These are phyloP conservation scores for Thelonectria blattea DNA, from an alignment of 2,329 filamentous ascomycete genomes.

Conservation along the genomic window DNA sequence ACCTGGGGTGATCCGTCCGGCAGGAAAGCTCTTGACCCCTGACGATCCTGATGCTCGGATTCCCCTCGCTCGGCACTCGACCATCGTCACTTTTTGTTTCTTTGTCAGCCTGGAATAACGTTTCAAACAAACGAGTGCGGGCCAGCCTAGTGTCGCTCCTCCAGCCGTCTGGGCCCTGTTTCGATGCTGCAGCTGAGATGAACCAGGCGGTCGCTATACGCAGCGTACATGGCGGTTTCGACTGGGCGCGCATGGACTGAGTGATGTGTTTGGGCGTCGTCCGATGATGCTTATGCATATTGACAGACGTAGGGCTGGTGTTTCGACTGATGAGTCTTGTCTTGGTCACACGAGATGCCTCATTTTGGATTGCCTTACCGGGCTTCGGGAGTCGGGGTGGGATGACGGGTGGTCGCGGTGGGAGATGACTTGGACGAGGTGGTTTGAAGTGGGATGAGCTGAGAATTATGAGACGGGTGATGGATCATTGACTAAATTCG, in stretches of 20 bases:
- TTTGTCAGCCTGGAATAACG: conserved; percentile 16
- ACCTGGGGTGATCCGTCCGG: not conserved
- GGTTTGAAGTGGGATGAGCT: not conserved
- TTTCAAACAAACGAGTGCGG: conserved; percentile 21
- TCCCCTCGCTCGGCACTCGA: not conserved
- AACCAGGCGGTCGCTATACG: conserved; percentile 11
- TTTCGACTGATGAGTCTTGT: not conserved
- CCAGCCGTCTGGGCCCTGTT: not conserved
- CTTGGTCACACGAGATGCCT: not conserved
- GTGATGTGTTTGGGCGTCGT: not conserved
- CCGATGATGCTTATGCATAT: not conserved
- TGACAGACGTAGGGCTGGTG: conserved; percentile 5
- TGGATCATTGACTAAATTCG: not conserved
- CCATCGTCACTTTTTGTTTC: not conserved
- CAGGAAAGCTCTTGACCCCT: not conserved
- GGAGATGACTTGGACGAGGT: too few relatives aligned
- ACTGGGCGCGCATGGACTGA: not conserved
- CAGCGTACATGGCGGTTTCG: not conserved
- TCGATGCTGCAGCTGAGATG: not conserved
- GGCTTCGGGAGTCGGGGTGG: not conserved
- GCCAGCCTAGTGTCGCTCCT: not conserved
- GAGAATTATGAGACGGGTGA: not conserved
- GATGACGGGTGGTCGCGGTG: not conserved
- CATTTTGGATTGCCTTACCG: not conserved
- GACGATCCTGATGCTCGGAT: not conserved